Percentiles rank a stretch among this genome's conserved stretches.
Conservation (phyloP, 192 early-diverging fungal genomes). For the Podila epigama region DNA sequence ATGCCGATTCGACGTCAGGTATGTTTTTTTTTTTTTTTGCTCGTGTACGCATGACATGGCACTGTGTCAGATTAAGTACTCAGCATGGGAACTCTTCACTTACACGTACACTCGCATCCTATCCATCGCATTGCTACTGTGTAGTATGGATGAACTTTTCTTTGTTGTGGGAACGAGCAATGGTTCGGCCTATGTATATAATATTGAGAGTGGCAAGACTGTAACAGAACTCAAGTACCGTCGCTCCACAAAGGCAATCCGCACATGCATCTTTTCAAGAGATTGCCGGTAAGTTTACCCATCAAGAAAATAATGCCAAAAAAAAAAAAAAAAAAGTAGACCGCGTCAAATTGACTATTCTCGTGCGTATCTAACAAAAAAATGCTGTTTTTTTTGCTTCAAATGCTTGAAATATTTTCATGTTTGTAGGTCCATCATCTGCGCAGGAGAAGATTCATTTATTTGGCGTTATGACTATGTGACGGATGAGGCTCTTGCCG, state of each 20-base stretch:
- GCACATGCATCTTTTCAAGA: slow-evolving; percentile 78
- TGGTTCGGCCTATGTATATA: slow-evolving; percentile 76
- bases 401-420: no score
- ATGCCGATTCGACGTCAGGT: slow-evolving; percentile 56
- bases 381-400: no score
- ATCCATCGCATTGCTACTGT: background rate
- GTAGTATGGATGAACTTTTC: slow-evolving; percentile 74
- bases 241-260: slow-evolving; percentile 79
- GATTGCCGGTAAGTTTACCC: slow-evolving; percentile 67
- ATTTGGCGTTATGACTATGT: slow-evolving; percentile 88
- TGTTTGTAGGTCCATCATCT: slow-evolving; percentile 65
- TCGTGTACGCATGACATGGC: background rate
- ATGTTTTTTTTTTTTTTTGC: slow-evolving; percentile 12
- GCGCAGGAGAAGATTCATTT: slow-evolving; percentile 78
- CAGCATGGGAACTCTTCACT: background rate
- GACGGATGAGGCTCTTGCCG: slow-evolving; percentile 72
- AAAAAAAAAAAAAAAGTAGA: no score
- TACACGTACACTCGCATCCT: background rate
- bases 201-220: slow-evolving; percentile 69
- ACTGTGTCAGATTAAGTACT: no score
- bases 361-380: no score
- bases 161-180: slow-evolving; percentile 78
- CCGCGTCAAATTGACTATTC: no score
- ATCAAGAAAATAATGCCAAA: background rate
- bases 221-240: slow-evolving; percentile 74